A percentile compares a stretch with the other conserved stretches of the same genome.
Evolutionary conservation across 371 early-diverging fungal species (phyloP).

Genomic region (Apophysomyces elegans): DNA sequence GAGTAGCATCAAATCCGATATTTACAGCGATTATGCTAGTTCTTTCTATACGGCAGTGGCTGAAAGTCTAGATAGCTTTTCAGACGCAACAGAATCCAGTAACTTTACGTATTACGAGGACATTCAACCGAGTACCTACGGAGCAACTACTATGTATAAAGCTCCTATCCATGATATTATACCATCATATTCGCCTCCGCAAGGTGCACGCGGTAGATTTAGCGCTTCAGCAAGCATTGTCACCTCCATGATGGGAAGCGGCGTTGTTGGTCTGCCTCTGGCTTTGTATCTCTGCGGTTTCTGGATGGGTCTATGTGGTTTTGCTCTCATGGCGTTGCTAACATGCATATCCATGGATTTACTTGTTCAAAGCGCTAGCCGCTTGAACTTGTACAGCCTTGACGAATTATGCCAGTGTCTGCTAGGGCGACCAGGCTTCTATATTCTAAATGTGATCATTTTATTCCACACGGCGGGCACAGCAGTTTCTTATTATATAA

Average conservation of each 20-base stretch:
- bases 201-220: constrained; percentile 17
- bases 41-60: background rate
- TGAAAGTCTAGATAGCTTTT: background rate
- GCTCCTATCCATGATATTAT: constrained; percentile 4
- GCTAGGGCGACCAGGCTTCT: constrained; percentile 44
- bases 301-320: constrained; percentile 51
- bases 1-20: background rate
- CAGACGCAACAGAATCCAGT: background rate
- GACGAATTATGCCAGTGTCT: constrained; percentile 27
- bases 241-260: constrained; percentile 66
- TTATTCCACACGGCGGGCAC: constrained; percentile 57
- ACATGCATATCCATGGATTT: constrained; percentile 54
- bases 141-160: background rate
- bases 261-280: constrained; percentile 59
- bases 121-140: background rate
- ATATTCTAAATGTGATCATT: constrained; percentile 44
- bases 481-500: constrained; percentile 53
- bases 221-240: constrained; percentile 46
- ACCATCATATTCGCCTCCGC: constrained; percentile 20
- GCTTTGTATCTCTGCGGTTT: constrained; percentile 58
- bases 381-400: constrained; percentile 24
- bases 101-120: background rate
- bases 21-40: background rate
- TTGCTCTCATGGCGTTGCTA: constrained; percentile 42
- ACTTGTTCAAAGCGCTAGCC: constrained; percentile 51